A percentile compares a stretch with the other conserved stretches of the same genome.
Evolutionary conservation across 495 filamentous ascomycete species (phyloP).

Genomic region (Cladorrhinum samala): DNA sequence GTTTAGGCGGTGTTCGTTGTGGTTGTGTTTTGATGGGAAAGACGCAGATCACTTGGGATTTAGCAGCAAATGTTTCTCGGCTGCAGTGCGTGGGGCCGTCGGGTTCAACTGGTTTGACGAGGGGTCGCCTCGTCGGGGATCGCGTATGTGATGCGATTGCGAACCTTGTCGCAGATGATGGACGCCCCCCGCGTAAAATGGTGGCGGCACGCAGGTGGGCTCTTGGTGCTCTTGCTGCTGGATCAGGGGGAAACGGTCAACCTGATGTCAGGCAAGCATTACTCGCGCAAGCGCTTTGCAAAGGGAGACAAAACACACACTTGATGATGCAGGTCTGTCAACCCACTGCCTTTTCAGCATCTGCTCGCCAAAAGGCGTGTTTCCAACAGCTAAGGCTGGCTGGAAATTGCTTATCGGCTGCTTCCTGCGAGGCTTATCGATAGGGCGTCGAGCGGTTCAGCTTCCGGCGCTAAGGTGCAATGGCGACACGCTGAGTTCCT

Average conservation of each 20-base stretch:
- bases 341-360: slow-evolving; percentile 6
- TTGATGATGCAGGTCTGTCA: no score
- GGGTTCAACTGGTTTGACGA: no score
- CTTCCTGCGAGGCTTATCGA: slow-evolving; percentile 25
- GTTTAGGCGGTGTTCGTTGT: neutral
- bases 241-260: no score
- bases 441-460: slow-evolving; percentile 15
- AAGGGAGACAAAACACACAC: no score
- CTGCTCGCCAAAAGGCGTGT: slow-evolving; percentile 11
- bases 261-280: no score
- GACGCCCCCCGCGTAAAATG: neutral
- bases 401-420: slow-evolving; percentile 32
- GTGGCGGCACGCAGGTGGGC: neutral
- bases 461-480: slow-evolving; percentile 16
- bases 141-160: neutral
- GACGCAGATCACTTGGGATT: no score
- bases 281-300: no score
- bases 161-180: neutral
- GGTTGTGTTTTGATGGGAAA: no score
- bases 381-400: slow-evolving; percentile 14
- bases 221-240: no score
- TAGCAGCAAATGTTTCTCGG: no score
- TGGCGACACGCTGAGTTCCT: slow-evolving; percentile 1
- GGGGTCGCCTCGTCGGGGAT: no score
- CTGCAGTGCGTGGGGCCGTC: no score